A percentile compares a stretch with the other conserved stretches of the same genome.
Conservation (phyloP, 208 protist genomes). For the Herpetomonas muscarum region DNA sequence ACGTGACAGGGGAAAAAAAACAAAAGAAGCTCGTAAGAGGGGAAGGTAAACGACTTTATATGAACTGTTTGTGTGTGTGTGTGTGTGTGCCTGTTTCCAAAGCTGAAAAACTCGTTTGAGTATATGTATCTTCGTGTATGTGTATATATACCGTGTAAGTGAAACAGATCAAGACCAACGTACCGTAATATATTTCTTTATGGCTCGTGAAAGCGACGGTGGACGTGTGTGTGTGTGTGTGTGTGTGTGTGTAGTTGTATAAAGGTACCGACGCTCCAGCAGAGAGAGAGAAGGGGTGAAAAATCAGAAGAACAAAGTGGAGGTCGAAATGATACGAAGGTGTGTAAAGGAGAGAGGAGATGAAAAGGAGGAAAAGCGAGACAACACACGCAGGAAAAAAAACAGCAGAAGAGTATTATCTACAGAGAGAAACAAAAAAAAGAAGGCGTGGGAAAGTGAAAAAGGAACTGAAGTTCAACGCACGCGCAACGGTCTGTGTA, state of each 20-base stretch:
- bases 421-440: neutral
- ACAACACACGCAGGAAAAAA: neutral
- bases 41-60: neutral
- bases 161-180: no score
- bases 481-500: no score
- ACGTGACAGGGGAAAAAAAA: neutral
- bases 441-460: conserved; percentile 1
- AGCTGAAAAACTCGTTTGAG: no score
- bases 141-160: no score
- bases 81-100: no score
- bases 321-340: neutral
- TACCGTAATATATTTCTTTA: no score
- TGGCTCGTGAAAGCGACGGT: no score
- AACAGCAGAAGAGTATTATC: conserved; percentile 2
- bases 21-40: neutral
- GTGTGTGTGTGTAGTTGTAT: neutral
- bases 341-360: neutral
- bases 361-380: no score
- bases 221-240: conserved; percentile 1
- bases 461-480: neutral
- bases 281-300: neutral
- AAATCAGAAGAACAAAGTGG: neutral
- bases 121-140: no score
- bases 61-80: no score
- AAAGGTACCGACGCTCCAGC: conserved; percentile 1